Evolutionary conservation across 179 eudicot species (phyloP), one percentile per base, ranked within the genome.

Genomic region (Silene vulgaris): DNA sequence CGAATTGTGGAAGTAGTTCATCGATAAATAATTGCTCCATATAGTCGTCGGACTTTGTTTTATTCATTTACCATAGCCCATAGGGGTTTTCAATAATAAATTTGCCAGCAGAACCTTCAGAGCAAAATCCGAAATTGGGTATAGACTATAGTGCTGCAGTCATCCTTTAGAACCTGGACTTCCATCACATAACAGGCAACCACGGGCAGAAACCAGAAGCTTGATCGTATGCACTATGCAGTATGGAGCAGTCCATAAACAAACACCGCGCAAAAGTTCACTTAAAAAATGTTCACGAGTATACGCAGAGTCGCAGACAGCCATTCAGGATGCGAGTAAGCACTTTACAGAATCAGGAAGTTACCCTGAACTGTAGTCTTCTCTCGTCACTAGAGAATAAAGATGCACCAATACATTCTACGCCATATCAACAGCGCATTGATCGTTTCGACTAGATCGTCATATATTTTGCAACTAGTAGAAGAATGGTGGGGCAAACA

Each of bases 121-220:
- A 4, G 7, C 40, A 35, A 43, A 43, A 1, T 37, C 43, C 8
- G 43, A 43, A 5, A 43, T 8, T 8, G 48, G 12, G 48, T 43
- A 43, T 43, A 8, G 8, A 43, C 8, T 43, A 0, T 43, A 11
- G 12, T 43, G 48, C 12, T 2, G 57, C 59, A 52, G n/a, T 56
- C 60, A n/a, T 56, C 7, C 20, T 56, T 4, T 4, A 3, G 19
- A 56, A 14, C 7, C 7, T n/a, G 60, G 60, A 16, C 1, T 56
- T 56, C 20, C 60, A 2, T 14, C n/a, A 56, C 20, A 56, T 56
- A n/a, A 14, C 60, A 16, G 20, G 20, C 60, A 56, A n/a, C n/a
- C 60, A n/a, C 60, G 20, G 60, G 60, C 60, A 16, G 20, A 56
- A 16, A 56, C 60, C 60, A 56, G 60, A 56, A 56, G 60, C 60